Conservation (phyloP, 164 flowering plant species). For the Akebia trifoliata region DNA sequence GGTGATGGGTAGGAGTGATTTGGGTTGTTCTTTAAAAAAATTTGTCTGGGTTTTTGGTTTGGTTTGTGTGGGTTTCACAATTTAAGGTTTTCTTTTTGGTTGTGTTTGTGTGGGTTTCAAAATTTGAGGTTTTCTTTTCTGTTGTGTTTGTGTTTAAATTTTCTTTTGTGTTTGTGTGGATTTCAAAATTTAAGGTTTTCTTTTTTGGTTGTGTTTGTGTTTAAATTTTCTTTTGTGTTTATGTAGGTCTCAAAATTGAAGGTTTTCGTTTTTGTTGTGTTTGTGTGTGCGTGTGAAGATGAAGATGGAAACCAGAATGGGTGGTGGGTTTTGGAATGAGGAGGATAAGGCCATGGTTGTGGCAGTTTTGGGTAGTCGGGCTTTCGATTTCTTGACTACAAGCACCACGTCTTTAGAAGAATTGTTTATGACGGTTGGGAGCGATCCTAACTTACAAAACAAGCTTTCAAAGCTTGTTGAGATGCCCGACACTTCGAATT, state of each 20-base stretch:
- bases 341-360: constrained; percentile 67
- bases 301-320: constrained; percentile 42
- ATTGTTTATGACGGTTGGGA: constrained; percentile 39
- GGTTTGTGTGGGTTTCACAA: too few relatives aligned
- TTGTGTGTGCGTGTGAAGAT: constrained; percentile 24
- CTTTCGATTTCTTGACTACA: constrained; percentile 62
- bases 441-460: constrained; percentile 61
- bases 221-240: too few relatives aligned
- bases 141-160: too few relatives aligned
- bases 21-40: neutral
- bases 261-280: constrained; percentile 6
- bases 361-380: constrained; percentile 58
- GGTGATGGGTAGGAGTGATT: constrained; percentile 6
- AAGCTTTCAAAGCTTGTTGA: constrained; percentile 96
- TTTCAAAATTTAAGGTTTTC: constrained; percentile 7
- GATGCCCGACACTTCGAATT: constrained; percentile 44
- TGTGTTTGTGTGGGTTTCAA: too few relatives aligned
- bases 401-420: constrained; percentile 50
- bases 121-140: too few relatives aligned
- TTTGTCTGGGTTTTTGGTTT: constrained; percentile 6
- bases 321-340: constrained; percentile 46
- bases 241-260: too few relatives aligned
- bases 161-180: too few relatives aligned
- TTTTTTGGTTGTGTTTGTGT: too few relatives aligned
- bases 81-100: too few relatives aligned